Percentiles rank a stretch among this genome's conserved stretches.
Evolutionary conservation across 768 basidiomycete genomes (phyloP).

Genomic region (Hygrophoropsis aurantiaca): DNA sequence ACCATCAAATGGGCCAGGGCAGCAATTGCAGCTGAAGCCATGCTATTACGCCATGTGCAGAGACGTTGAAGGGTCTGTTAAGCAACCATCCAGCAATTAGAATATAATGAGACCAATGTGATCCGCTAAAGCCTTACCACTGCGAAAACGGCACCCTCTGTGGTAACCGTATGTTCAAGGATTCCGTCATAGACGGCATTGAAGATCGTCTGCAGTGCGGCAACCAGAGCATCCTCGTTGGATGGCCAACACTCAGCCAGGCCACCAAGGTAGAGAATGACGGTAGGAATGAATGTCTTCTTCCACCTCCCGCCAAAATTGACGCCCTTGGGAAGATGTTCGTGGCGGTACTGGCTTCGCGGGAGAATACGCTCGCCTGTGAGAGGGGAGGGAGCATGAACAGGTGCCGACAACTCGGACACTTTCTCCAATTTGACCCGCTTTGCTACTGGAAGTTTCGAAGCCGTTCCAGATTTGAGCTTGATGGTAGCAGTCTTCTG

Average conservation of each 20-base stretch:
- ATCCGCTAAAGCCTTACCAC: neutral
- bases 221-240: neutral
- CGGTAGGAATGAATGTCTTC: neutral
- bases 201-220: constrained; percentile 8
- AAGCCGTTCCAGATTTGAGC: too few species aligned
- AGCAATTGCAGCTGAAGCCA: neutral
- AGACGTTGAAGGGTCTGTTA: neutral
- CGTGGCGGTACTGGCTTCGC: neutral
- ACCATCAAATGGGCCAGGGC: neutral
- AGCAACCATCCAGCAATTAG: neutral
- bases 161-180: constrained; percentile 4
- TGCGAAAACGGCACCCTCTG: neutral
- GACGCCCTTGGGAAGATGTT: neutral
- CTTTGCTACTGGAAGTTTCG: too few species aligned
- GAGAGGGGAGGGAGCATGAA: neutral
- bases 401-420: neutral
- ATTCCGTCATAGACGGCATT: constrained; percentile 4
- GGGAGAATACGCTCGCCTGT: neutral
- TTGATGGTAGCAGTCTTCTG: too few species aligned
- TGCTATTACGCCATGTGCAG: neutral
- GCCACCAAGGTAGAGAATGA: neutral
- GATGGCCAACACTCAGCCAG: constrained; percentile 3
- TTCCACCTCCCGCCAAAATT: neutral
- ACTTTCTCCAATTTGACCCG: neutral
- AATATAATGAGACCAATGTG: neutral